phyloP scores from a whole-genome alignment of 2,329 filamentous ascomycete species.

The Aspergillus melleus region DNA sequence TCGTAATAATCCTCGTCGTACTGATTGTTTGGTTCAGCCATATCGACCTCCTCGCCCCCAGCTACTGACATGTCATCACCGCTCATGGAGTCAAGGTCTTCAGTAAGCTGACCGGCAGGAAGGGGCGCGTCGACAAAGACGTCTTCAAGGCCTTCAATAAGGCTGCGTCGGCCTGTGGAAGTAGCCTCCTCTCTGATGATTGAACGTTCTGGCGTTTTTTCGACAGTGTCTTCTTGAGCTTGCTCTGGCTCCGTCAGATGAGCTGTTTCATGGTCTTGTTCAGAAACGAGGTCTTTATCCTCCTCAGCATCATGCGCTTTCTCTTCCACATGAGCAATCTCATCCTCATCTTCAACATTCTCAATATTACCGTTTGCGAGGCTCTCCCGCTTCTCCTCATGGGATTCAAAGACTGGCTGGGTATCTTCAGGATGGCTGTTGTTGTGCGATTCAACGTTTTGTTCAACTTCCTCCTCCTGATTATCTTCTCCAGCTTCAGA shows the following conservation, averaged over 20 bases:
- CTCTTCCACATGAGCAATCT: not conserved
- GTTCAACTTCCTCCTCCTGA: not conserved
- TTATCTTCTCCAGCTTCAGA: not conserved
- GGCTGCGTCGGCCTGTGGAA: not conserved
- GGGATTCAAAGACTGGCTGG: not conserved
- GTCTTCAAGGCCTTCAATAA: conserved; percentile 19
- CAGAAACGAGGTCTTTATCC: not conserved
- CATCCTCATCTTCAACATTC: not conserved
- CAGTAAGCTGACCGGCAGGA: not conserved
- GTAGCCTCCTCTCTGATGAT: not conserved
- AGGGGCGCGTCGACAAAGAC: conserved; percentile 16
- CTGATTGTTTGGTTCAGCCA: not conserved
- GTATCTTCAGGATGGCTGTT: not conserved
- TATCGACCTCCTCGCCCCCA: not conserved
- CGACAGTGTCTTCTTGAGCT: not conserved
- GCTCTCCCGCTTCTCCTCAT: not conserved
- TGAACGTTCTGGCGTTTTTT: not conserved
- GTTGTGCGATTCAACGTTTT: not conserved
- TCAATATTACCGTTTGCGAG: not conserved
- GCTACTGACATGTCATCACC: not conserved
- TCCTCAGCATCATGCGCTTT: not conserved
- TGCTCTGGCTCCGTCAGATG: not conserved
- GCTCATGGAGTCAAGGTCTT: conserved; percentile 1
- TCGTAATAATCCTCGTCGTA: conserved; percentile 18
- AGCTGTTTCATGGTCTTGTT: not conserved